Conservation (phyloP, 805 yeast genomes). For the Wickerhamomyces queroliae region DNA sequence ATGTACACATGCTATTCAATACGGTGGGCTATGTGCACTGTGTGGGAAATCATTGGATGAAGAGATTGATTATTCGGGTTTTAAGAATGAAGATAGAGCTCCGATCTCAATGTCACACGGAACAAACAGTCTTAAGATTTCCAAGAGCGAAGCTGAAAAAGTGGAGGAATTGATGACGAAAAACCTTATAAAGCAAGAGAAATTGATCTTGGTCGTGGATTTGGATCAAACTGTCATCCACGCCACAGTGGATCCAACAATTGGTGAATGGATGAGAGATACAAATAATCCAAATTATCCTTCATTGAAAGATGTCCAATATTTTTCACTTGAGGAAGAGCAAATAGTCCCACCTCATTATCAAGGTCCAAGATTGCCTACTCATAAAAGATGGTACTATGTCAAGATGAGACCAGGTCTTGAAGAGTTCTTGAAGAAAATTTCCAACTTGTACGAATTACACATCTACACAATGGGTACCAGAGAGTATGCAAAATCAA, state of each 20-base stretch:
- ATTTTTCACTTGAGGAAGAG: conserved; percentile 77
- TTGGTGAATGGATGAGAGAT: conserved; percentile 93
- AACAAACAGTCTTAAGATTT: conserved; percentile 75
- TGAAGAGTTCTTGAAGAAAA: conserved; percentile 58
- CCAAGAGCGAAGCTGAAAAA: conserved; percentile 79
- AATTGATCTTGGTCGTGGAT: conserved; percentile 89
- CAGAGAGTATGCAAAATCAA: conserved; percentile 82
- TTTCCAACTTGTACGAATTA: conserved; percentile 69
- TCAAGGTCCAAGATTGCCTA: conserved; percentile 54
- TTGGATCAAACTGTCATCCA: conserved; percentile 96
- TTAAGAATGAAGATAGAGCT: conserved; percentile 54
- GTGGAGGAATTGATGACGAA: conserved; percentile 66
- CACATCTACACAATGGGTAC: conserved; percentile 99
- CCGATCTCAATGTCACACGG: conserved; percentile 89
- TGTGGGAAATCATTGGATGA: conserved; percentile 78
- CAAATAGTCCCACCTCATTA: conserved; percentile 49
- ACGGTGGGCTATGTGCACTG: conserved; percentile 89
- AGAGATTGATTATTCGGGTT: conserved; percentile 71
- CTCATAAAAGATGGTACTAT: conserved; percentile 69
- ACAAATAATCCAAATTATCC: conserved; percentile 79
- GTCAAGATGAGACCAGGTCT: conserved; percentile 91
- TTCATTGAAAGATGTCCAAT: conserved; percentile 73
- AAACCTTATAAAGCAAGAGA: conserved; percentile 53
- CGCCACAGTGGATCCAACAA: conserved; percentile 96
- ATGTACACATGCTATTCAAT: conserved; percentile 89